Evolutionary conservation across 345 rosid genomes (phyloP), one percentile per base, ranked within the genome.

Genomic region (Lepidium sativum): DNA sequence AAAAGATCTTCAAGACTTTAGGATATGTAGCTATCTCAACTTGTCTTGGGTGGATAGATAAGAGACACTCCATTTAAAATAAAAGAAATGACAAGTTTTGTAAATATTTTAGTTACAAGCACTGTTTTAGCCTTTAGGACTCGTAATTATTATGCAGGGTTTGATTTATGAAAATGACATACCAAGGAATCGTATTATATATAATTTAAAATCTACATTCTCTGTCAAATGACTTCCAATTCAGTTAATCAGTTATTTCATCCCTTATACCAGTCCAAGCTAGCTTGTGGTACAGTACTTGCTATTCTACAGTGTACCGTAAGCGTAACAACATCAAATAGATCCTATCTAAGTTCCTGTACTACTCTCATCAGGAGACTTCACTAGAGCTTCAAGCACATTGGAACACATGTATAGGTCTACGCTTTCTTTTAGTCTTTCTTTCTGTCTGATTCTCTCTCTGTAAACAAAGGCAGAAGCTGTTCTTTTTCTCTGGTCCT

Each of bases 321-420:
- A 21, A 40, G 41, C 8, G 35, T 13, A 62, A 70, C 42, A n/a
- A 38, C 55, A 44, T 54, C 60, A 42, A 53, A 34, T 14, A 34
- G 40, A 42, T 53, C 33, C 48, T 63, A 63, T 14, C 38, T 64
- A 62, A 45, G 56, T 71, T 56, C 50, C 65, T 44, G 65, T 14
- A 55, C 62, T 27, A 62, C 29, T 8, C 48, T 21, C 6, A 62
- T 43, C 25, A 5, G 31, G 47, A 51, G 40, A 20, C 37, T 48
- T 21, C 64, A 71, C 5, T 11, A 35, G 11, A 31, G 53, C 63
- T 16, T 63, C 70, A 23, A 29, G 59, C 47, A 60, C 39, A 27
- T 16, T 45, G 56, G 45, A 53, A 23, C 38, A 44, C 35, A 41
- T 42, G 39, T 13, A 6, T 15, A 53, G 37, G 38, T 31, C 52